Conservation (phyloP, 1,139 yeast species). For the Geotrichum phurueaensis region DNA sequence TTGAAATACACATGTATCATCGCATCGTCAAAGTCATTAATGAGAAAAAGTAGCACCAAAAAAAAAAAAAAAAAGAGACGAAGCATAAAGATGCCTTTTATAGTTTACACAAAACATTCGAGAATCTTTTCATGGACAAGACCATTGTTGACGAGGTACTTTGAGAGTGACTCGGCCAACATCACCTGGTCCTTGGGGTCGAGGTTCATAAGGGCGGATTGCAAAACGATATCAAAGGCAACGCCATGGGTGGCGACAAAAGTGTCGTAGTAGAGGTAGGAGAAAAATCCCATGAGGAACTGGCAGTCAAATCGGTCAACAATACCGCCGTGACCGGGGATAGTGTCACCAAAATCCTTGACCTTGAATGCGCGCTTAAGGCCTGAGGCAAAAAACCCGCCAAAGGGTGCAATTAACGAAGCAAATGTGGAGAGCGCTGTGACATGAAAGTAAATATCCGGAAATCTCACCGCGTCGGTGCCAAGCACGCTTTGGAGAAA, state of each 20-base stretch:
- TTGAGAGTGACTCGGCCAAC: constrained; percentile 55
- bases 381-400: constrained; percentile 97
- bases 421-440: constrained; percentile 88
- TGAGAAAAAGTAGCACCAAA: neutral
- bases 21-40: neutral
- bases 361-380: constrained; percentile 92
- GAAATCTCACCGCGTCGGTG: constrained; percentile 50
- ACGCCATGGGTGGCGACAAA: constrained; percentile 64
- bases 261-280: constrained; percentile 87
- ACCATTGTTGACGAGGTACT: constrained; percentile 56
- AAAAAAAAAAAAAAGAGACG: neutral
- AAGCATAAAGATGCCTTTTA: neutral
- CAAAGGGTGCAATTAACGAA: constrained; percentile 95
- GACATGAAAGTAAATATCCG: constrained; percentile 88
- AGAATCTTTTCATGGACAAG: constrained; percentile 37
- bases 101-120: neutral
- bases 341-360: constrained; percentile 86
- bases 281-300: constrained; percentile 93
- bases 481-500: constrained; percentile 47
- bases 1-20: neutral
- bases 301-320: constrained; percentile 98
- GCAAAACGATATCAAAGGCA: constrained; percentile 66
- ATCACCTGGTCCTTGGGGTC: constrained; percentile 59
- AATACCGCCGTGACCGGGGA: constrained; percentile 97
- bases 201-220: constrained; percentile 68